Base-by-base conservation (phyloP, 306 rosid species). In the Potentilla sterilis region DNA sequence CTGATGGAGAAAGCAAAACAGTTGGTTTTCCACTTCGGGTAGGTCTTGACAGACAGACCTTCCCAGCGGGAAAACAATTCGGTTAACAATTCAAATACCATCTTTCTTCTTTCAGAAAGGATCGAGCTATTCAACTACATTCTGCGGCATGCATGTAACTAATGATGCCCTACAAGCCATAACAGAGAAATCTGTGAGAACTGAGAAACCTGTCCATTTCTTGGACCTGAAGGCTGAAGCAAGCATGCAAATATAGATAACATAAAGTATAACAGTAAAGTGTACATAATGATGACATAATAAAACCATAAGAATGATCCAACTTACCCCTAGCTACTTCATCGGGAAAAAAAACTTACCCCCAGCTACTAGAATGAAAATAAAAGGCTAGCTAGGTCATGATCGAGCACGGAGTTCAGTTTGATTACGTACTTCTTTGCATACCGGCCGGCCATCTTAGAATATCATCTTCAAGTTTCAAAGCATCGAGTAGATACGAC, bases 231-330 rank as follows among this genome's bases (percentile, higher is more conserved):
- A 79, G 28, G 28, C 28, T 28, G 28, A 78, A 59, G 46, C 41
- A 77, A 24, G 66, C 9, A 4, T 28, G 2, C 35, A n/a, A 2
- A 13, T 59, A 7, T 16, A n/a, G 22, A 52, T 38, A 59, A 19
- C 22, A 6, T 51, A 6, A 51, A 19, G 58, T 51, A 51, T 49
- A 49, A 49, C 21, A 49, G 57, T 18, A 49, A 5, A 49, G 57
- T 58, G 5, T 4, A 4, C 1, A 28, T 58, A 59, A 79, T 14
- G 79, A 67, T 78, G 79, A 86, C 86, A 80, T 52, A 79, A 15
- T 74, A 71, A 44, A 83, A 18, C 69, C 64, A 73, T 64, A 22
- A 19, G 58, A 54, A 19, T 54, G 59, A 54, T n/a, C 28, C 28
- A 19, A 8, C 4, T 9, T 52, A 2, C 28, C 28, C 28, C 28